These are phyloP conservation scores for Sporothrix pseudoabietina DNA, from an alignment of 2,329 filamentous ascomycete genomes.

Conservation along the genomic window DNA sequence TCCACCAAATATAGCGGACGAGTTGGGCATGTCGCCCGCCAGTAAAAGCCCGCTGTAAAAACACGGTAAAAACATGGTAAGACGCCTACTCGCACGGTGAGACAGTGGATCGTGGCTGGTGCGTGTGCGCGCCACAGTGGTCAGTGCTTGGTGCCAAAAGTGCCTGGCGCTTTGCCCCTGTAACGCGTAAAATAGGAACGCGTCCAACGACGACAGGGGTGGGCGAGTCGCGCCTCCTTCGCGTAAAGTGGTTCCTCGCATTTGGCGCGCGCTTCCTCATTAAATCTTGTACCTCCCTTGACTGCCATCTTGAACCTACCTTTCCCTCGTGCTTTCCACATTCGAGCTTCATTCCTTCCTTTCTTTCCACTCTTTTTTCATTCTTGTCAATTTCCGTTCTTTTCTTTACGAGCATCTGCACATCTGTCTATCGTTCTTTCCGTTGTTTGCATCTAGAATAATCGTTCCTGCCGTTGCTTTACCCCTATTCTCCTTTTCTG, in stretches of 20 bases:
- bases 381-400: conserved; percentile 3
- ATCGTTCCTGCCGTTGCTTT: conserved; percentile 10
- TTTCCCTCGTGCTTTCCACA: conserved; percentile 14
- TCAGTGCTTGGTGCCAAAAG: background rate
- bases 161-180: background rate
- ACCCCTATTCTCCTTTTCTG: conserved; percentile 9
- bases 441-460: background rate
- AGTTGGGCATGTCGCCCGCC: conserved; percentile 13
- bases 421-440: conserved; percentile 17
- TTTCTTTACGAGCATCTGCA: conserved; percentile 1
- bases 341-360: conserved; percentile 6
- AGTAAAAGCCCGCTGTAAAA: background rate
- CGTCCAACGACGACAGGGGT: conserved; percentile 13
- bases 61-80: background rate
- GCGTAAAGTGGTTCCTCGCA: conserved; percentile 32
- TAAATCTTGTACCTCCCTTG: conserved; percentile 28
- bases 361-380: conserved; percentile 20
- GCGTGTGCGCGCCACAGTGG: conserved; percentile 23
- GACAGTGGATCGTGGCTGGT: conserved; percentile 11
- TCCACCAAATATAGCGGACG: conserved; percentile 17
- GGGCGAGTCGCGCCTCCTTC: conserved; percentile 3
- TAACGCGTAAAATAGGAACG: conserved; percentile 20
- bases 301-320: background rate
- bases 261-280: conserved; percentile 27
- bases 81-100: background rate